phyloP scores from a whole-genome alignment of 306 rosid genomes.

The Dicorynia guianensis region DNA sequence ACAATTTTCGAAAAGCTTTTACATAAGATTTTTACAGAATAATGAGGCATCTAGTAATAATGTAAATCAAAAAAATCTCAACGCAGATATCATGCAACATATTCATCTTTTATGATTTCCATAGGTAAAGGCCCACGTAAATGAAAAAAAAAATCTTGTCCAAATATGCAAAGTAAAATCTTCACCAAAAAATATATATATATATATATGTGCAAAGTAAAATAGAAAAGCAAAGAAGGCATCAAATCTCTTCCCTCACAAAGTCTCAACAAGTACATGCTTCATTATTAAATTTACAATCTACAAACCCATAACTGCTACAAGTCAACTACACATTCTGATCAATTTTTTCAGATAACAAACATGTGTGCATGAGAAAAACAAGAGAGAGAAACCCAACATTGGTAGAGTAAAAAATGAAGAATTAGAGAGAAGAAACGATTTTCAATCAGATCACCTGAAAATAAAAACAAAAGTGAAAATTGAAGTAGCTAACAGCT shows the following conservation, averaged over 20 bases:
- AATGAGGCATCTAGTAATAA: no score
- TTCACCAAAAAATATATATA: no score
- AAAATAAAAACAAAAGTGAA: conserved; percentile 18
- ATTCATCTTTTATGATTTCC: no score
- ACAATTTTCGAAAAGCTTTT: neutral
- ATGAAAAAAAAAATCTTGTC: no score
- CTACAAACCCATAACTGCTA: neutral
- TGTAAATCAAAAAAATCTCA: no score
- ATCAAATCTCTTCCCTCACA: neutral
- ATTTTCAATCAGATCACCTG: conserved; percentile 17
- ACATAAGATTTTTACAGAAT: no score
- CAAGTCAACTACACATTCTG: conserved; percentile 16
- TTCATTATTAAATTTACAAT: conserved; percentile 24
- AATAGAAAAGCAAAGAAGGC: no score
- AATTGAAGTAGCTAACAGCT: conserved; percentile 13
- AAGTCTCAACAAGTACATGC: conserved; percentile 21
- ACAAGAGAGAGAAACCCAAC: conserved; percentile 22
- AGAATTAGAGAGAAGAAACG: neutral
- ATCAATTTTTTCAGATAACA: conserved; percentile 10
- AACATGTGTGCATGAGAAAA: conserved; percentile 7
- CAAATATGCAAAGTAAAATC: no score
- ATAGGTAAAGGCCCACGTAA: no score
- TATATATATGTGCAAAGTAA: no score
- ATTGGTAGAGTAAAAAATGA: conserved; percentile 18
- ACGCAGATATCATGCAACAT: no score